Conservation (phyloP, 2,329 filamentous ascomycete species). For the Colletotrichum chrysophilum region DNA sequence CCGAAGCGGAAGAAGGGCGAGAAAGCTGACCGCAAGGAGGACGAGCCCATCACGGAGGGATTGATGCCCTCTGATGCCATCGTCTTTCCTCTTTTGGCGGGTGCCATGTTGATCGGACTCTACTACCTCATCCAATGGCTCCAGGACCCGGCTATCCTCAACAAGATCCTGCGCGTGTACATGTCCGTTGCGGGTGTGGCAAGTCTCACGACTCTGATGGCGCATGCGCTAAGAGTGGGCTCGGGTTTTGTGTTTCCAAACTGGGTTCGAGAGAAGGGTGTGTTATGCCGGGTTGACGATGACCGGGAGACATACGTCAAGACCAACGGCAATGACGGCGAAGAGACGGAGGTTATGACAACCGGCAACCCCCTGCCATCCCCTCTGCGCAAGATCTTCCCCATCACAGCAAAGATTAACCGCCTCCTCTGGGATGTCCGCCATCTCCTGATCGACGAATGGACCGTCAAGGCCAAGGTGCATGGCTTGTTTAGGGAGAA, state of each 20-base stretch:
- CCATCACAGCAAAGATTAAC: slow-evolving; percentile 1
- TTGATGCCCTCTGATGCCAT: slow-evolving; percentile 81
- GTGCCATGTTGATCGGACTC: slow-evolving; percentile 71
- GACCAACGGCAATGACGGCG: neutral
- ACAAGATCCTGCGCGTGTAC: slow-evolving; percentile 83
- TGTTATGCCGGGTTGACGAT: slow-evolving; percentile 51
- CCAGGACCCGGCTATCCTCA: slow-evolving; percentile 79
- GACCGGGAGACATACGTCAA: slow-evolving; percentile 40
- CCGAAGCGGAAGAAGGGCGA: slow-evolving; percentile 55
- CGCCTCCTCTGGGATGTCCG: slow-evolving; percentile 55
- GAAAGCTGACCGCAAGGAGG: slow-evolving; percentile 16
- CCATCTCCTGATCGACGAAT: slow-evolving; percentile 54
- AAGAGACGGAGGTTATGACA: neutral
- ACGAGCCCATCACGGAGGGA: slow-evolving; percentile 56
- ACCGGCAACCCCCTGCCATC: slow-evolving; percentile 36
- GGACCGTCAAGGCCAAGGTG: slow-evolving; percentile 54
- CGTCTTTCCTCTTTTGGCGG: slow-evolving; percentile 82
- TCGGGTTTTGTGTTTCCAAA: slow-evolving; percentile 76
- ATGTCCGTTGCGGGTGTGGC: slow-evolving; percentile 82
- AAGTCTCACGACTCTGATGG: slow-evolving; percentile 74
- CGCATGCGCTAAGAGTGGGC: slow-evolving; percentile 70
- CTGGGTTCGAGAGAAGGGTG: slow-evolving; percentile 62
- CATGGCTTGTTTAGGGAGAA: slow-evolving; percentile 56
- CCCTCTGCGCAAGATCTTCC: slow-evolving; percentile 20
- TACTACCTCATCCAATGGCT: slow-evolving; percentile 93